Conservation (phyloP, 2,329 filamentous ascomycete species). For the Ophiostoma sp. region DNA sequence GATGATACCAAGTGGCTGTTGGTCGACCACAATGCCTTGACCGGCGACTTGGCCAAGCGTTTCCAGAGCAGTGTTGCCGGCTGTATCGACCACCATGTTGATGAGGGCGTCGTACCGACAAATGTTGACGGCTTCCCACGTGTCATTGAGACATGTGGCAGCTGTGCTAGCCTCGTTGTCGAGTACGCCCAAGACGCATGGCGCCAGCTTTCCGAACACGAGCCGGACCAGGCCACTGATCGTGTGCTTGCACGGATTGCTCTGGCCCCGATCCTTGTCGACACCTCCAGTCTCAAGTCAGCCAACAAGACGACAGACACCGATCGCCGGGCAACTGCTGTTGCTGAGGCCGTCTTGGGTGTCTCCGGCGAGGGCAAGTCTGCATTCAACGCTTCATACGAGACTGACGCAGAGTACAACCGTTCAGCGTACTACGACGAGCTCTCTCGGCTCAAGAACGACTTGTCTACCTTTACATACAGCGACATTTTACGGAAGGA, state of each 20-base stretch:
- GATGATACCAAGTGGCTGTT: slow-evolving; percentile 68
- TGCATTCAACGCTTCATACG: not conserved
- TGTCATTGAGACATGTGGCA: slow-evolving; percentile 66
- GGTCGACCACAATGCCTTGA: slow-evolving; percentile 77
- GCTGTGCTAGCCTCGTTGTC: slow-evolving; percentile 70
- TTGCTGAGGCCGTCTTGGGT: slow-evolving; percentile 54
- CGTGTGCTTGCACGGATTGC: slow-evolving; percentile 60
- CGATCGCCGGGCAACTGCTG: slow-evolving; percentile 59
- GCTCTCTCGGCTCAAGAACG: slow-evolving; percentile 65
- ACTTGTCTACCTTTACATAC: slow-evolving; percentile 61
- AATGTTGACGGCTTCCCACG: slow-evolving; percentile 43
- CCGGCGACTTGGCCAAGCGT: slow-evolving; percentile 56
- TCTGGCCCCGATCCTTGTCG: slow-evolving; percentile 70
- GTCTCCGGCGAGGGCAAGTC: not conserved
- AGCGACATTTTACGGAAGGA: slow-evolving; percentile 75
- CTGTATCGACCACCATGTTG: slow-evolving; percentile 77
- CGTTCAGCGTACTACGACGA: slow-evolving; percentile 58
- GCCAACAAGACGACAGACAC: slow-evolving; percentile 64
- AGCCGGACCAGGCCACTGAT: slow-evolving; percentile 41
- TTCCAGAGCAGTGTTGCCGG: slow-evolving; percentile 54
- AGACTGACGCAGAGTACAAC: slow-evolving; percentile 47
- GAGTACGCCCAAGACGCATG: slow-evolving; percentile 59
- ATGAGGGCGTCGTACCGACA: slow-evolving; percentile 60
- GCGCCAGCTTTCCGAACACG: slow-evolving; percentile 49
- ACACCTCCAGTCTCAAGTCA: slow-evolving; percentile 65